Conservation (phyloP, 164 flowering plant genomes). For the Dillenia suffruticosa region DNA sequence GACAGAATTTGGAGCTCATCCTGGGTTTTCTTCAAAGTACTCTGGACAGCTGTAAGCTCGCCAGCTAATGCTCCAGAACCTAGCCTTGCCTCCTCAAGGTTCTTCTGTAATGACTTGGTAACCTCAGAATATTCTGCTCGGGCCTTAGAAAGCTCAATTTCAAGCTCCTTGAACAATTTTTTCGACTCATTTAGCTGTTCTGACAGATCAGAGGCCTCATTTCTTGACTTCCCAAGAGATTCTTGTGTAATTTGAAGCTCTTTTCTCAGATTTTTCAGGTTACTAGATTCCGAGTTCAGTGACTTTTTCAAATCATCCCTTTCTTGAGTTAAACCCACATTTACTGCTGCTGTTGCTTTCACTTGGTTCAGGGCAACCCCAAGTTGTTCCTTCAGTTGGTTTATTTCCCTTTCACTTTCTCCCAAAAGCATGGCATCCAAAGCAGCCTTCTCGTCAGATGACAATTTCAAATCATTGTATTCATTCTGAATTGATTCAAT, state of each 20-base stretch:
- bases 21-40: conserved; percentile 38
- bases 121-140: conserved; percentile 38
- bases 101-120: conserved; percentile 30
- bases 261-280: conserved; percentile 33
- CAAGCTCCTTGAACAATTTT: conserved; percentile 41
- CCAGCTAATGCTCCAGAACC: conserved; percentile 32
- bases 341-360: conserved; percentile 13
- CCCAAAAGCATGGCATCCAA: conserved; percentile 45
- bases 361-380: conserved; percentile 33
- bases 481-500: conserved; percentile 32
- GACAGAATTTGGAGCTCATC: conserved; percentile 43
- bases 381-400: conserved; percentile 45
- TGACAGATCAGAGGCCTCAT: conserved; percentile 42
- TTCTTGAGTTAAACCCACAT: conserved; percentile 46
- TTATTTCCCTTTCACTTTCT: conserved; percentile 43
- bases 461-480: conserved; percentile 40
- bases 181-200: conserved; percentile 39
- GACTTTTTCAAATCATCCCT: conserved; percentile 39
- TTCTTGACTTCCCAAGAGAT: conserved; percentile 37
- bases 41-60: conserved; percentile 45
- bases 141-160: conserved; percentile 45
- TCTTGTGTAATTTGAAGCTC: conserved; percentile 47
- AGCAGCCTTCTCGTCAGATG: conserved; percentile 50
- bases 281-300: conserved; percentile 38
- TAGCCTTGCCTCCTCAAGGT: conserved; percentile 44